These are phyloP conservation scores for Camelina laxa DNA, from an alignment of 345 rosid genomes.

Conservation along the genomic window DNA sequence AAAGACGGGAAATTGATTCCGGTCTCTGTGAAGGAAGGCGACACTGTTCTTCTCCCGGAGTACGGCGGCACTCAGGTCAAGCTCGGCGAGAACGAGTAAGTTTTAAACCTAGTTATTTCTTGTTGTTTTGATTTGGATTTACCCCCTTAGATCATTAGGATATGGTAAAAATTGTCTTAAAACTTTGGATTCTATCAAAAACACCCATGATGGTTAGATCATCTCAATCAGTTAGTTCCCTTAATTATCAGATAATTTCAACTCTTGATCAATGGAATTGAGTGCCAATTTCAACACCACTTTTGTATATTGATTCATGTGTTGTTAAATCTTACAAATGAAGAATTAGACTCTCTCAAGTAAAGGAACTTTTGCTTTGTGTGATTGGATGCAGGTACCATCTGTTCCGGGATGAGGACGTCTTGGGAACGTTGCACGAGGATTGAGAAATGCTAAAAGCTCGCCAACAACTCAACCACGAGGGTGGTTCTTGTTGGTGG, in stretches of 20 bases:
- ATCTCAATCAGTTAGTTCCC: no score
- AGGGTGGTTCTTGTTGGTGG: neutral
- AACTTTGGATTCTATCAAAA: neutral
- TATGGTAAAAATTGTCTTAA: neutral
- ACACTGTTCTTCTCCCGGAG: slow-evolving; percentile 84
- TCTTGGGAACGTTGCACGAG: slow-evolving; percentile 79
- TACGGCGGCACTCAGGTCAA: slow-evolving; percentile 79
- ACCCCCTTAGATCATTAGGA: no score
- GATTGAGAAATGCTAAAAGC: slow-evolving; percentile 26
- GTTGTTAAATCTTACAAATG: slow-evolving; percentile 2
- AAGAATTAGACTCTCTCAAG: neutral
- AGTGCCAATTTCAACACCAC: neutral
- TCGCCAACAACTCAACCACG: neutral
- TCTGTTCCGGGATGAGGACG: slow-evolving; percentile 80
- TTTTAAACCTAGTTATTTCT: neutral
- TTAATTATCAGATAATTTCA: neutral
- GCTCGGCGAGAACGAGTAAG: slow-evolving; percentile 84
- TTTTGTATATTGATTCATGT: neutral
- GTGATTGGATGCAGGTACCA: slow-evolving; percentile 55
- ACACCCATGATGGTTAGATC: neutral
- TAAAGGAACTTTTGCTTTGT: neutral
- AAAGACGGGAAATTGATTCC: slow-evolving; percentile 67
- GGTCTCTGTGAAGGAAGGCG: slow-evolving; percentile 79
- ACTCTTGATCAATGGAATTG: neutral
- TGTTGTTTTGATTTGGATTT: no score